Base-by-base conservation (phyloP, 2,329 filamentous ascomycete species). In the Ceratocystiopsis sp. region DNA sequence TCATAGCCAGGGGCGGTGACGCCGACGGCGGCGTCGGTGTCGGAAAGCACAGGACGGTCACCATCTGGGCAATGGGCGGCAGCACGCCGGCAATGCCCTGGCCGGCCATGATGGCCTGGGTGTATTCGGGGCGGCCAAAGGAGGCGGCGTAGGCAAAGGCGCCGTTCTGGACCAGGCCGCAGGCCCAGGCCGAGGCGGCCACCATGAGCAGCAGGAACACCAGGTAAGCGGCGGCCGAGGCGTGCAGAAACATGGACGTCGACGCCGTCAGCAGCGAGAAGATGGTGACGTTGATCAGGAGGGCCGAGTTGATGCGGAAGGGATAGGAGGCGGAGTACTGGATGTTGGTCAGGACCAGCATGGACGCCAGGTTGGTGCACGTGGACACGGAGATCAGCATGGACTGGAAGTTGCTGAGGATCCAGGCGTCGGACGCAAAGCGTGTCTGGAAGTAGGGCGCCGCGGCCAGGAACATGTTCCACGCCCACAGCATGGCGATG, bases 401-500 rank as follows among this genome's bases (percentile, higher is more conserved):
- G 12, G 89, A 81, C 59, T 95, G 89, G 64, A 93, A 96, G 65
- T 86, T 84, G 49, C 75, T 68, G 34, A 79, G 69, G 45, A 93
- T 78, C 69, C 76, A 82, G 43, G 74, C 63, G 56, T 79, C 75
- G 47, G 70, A 68, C 38, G 71, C 64, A 60, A 96, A 93, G 52
- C 89, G 84, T 41, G 68, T 69, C 55, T 87, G 78, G 63, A 96
- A 95, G 66, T 96, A 96, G 5, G 89, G 85, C 2, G 85, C 84
- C 10, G 89, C 86, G 38, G 91, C 89, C 52, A 96, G 75, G 60
- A 96, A 95, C 89, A 95, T 95, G 66, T 96, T 96, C 89, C 89
- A 96, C 44, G 89, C 86, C 89, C 89, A 96, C 38, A 96, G 70
- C 91, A 96, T 96, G 42, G 87, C 84, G 45, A 94, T 70, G 41